A percentile compares a stretch with the other conserved stretches of the same genome.
These are phyloP conservation scores for Heliosperma pusillum DNA, from an alignment of 148 eudicot genomes.

Conservation along the genomic window DNA sequence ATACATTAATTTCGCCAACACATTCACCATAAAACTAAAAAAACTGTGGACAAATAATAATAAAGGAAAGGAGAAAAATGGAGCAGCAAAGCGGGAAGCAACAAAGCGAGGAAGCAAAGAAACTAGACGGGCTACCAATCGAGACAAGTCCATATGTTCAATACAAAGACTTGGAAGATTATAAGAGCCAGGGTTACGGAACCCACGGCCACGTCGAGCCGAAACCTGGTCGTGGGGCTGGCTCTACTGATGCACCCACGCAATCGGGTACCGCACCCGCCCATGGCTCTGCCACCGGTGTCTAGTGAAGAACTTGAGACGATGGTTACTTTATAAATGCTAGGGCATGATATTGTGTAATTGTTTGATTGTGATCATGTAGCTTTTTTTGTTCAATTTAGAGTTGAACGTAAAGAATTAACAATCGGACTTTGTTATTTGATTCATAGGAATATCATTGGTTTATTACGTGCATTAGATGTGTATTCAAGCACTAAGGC, in stretches of 20 bases:
- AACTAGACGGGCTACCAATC: constrained; percentile 47
- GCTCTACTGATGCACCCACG: constrained; percentile 79
- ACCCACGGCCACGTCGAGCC: constrained; percentile 66
- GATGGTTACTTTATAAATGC: not conserved
- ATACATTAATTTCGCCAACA: not conserved
- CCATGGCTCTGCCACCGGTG: not conserved
- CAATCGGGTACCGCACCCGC: constrained; percentile 31
- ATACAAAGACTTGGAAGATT: constrained; percentile 82
- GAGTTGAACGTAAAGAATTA: too few species aligned
- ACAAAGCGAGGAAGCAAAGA: constrained; percentile 29
- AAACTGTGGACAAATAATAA: not conserved
- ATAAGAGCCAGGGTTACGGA: constrained; percentile 82
- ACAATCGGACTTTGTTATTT: too few species aligned
- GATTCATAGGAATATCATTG: too few species aligned
- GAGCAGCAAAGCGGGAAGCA: constrained; percentile 9
- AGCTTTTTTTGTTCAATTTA: too few species aligned
- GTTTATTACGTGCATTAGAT: too few species aligned
- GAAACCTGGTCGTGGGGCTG: constrained; percentile 53
- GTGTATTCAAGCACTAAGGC: too few species aligned
- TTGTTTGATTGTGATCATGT: not conserved
- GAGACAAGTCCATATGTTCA: constrained; percentile 81
- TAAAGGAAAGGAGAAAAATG: constrained; percentile 26
- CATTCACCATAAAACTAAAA: not conserved
- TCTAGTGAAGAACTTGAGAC: too few species aligned
- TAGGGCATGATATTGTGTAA: not conserved